phyloP scores from a whole-genome alignment of 2,329 filamentous ascomycete genomes.

The Pseudocercospora vitis region DNA sequence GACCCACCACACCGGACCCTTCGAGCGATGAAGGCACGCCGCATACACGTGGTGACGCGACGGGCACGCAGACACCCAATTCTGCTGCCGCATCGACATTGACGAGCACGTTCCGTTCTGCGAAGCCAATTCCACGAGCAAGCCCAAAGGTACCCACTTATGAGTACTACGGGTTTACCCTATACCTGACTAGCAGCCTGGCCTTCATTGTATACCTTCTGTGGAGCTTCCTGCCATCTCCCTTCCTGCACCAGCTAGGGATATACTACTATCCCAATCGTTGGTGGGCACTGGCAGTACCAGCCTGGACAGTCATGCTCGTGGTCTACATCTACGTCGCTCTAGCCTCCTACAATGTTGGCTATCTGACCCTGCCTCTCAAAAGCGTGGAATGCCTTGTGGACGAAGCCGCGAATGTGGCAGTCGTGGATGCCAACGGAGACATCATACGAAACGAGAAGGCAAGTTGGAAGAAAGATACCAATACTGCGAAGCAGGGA shows the following conservation, averaged over 20 bases:
- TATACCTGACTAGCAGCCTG: slow-evolving; percentile 85
- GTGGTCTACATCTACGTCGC: slow-evolving; percentile 93
- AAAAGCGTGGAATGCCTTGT: slow-evolving; percentile 83
- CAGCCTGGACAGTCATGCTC: slow-evolving; percentile 83
- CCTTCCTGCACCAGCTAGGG: slow-evolving; percentile 86
- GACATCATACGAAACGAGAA: slow-evolving; percentile 46
- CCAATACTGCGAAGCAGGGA: slow-evolving; percentile 12
- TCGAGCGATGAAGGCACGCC: slow-evolving; percentile 71
- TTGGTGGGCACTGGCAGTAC: slow-evolving; percentile 95
- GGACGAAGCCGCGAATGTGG: slow-evolving; percentile 83
- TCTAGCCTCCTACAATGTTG: slow-evolving; percentile 84
- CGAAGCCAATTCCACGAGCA: slow-evolving; percentile 71
- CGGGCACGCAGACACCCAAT: slow-evolving; percentile 46
- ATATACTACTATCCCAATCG: slow-evolving; percentile 97
- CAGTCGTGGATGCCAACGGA: slow-evolving; percentile 73
- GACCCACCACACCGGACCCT: slow-evolving; percentile 90
- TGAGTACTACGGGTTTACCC: slow-evolving; percentile 97
- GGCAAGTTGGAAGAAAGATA: slow-evolving; percentile 28
- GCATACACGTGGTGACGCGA: slow-evolving; percentile 34
- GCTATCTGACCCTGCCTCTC: slow-evolving; percentile 80
- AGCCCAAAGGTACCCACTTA: slow-evolving; percentile 96
- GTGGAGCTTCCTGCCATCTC: slow-evolving; percentile 90
- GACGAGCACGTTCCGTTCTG: slow-evolving; percentile 52
- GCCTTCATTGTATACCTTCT: slow-evolving; percentile 71
- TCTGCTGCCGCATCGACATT: slow-evolving; percentile 62